These are phyloP conservation scores for Cercophora sp. DNA, from an alignment of 495 filamentous ascomycete species.

Conservation along the genomic window DNA sequence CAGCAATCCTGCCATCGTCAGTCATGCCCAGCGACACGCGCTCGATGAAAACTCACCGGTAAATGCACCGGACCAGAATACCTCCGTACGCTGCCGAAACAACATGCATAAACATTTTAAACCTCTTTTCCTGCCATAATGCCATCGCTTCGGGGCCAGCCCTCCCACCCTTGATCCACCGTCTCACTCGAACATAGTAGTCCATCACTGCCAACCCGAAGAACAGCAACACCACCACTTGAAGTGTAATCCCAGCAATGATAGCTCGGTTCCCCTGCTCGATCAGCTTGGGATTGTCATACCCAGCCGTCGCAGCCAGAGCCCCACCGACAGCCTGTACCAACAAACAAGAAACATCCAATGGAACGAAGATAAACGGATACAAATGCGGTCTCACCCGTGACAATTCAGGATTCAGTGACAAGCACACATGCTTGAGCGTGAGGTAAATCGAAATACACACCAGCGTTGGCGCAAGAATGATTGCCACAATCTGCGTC, in stretches of 20 bases:
- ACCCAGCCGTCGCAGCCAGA: slow-evolving; percentile 50
- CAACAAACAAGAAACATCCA: slow-evolving; percentile 59
- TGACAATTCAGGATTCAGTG: slow-evolving; percentile 51
- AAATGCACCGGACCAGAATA: slow-evolving; percentile 64
- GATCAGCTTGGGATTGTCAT: slow-evolving; percentile 33
- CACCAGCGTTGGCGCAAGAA: slow-evolving; percentile 62
- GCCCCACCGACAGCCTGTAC: slow-evolving; percentile 64
- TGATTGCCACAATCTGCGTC: slow-evolving; percentile 64
- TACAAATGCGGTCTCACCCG: slow-evolving; percentile 54
- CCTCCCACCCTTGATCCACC: slow-evolving; percentile 12
- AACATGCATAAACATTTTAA: slow-evolving; percentile 49
- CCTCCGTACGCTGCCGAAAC: slow-evolving; percentile 55
- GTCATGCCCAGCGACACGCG: too few relatives aligned
- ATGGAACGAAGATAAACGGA: slow-evolving; percentile 61
- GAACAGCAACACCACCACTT: slow-evolving; percentile 59
- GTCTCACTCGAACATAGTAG: slow-evolving; percentile 45
- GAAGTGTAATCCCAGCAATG: slow-evolving; percentile 66
- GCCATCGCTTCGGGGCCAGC: slow-evolving; percentile 20
- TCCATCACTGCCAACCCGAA: slow-evolving; percentile 52
- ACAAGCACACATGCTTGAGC: slow-evolving; percentile 60
- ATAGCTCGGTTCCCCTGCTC: slow-evolving; percentile 59
- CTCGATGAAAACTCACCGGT: slow-evolving; percentile 59
- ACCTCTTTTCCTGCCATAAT: slow-evolving; percentile 37
- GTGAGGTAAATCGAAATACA: slow-evolving; percentile 65
- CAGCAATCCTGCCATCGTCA: slow-evolving; percentile 44